phyloP scores from a whole-genome alignment of 2,329 filamentous ascomycete genomes.

The Ilyonectria robusta region DNA sequence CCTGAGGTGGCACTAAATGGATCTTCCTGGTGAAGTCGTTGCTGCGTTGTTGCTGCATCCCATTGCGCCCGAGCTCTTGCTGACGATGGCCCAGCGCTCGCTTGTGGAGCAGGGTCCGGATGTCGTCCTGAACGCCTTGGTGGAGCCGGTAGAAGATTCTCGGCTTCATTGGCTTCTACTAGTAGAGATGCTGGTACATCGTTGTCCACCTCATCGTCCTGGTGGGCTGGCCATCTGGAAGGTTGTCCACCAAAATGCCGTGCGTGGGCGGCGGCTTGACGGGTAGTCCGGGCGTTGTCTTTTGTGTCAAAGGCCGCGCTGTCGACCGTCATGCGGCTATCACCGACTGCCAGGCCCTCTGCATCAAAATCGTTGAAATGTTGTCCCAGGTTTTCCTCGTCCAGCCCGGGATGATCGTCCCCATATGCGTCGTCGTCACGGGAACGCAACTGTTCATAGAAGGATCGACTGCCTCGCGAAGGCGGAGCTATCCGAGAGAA shows the following conservation, averaged over 20 bases:
- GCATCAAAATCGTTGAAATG: conserved; percentile 66
- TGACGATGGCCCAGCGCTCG: conserved; percentile 57
- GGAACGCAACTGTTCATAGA: conserved; percentile 65
- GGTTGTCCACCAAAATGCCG: conserved; percentile 35
- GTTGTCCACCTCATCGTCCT: conserved; percentile 67
- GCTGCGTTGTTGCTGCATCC: conserved; percentile 68
- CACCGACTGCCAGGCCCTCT: conserved; percentile 60
- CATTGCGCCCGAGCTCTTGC: conserved; percentile 65
- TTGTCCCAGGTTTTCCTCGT: conserved; percentile 68
- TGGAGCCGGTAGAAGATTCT: conserved; percentile 36
- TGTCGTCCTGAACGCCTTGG: conserved; percentile 34
- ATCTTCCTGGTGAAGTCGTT: conserved; percentile 62
- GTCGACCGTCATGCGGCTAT: conserved; percentile 62
- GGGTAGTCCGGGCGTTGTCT: conserved; percentile 33
- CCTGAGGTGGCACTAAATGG: conserved; percentile 32
- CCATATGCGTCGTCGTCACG: conserved; percentile 58
- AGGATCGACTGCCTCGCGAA: conserved; percentile 55
- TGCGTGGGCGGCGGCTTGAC: conserved; percentile 24
- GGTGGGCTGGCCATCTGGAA: conserved; percentile 52
- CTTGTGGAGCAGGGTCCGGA: conserved; percentile 31
- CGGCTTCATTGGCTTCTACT: conserved; percentile 65
- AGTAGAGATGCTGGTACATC: conserved; percentile 76
- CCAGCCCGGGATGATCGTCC: conserved; percentile 61
- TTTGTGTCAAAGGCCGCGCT: conserved; percentile 49
- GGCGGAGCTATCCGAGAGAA: conserved; percentile 60